Conservation (phyloP, 768 basidiomycete genomes). For the Pulveroboletus sp. region DNA sequence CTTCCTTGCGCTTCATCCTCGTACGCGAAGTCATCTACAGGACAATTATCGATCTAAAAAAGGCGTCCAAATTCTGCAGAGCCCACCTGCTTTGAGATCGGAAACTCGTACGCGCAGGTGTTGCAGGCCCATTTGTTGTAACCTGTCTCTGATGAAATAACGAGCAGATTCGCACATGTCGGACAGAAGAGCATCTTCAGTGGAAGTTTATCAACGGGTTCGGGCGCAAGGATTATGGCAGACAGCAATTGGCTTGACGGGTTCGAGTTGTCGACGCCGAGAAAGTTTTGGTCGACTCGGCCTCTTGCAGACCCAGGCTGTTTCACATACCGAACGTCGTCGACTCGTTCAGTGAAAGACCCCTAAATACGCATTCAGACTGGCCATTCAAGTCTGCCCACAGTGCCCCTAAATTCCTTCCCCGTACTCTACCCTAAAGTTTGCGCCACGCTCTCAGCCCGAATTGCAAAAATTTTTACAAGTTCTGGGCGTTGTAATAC, state of each 20-base stretch:
- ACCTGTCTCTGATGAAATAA: slow-evolving; percentile 70
- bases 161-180: slow-evolving; percentile 83
- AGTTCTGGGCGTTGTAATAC: background rate
- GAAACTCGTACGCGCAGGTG: slow-evolving; percentile 91
- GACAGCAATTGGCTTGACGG: background rate
- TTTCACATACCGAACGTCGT: background rate
- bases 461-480: background rate
- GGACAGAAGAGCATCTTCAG: slow-evolving; percentile 88
- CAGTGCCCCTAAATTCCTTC: background rate
- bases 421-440: background rate
- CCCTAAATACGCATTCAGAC: background rate
- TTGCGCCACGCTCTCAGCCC: background rate
- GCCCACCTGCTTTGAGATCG: slow-evolving; percentile 22
- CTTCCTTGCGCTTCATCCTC: slow-evolving; percentile 78
- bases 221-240: background rate
- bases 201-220: background rate
- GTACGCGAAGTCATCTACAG: slow-evolving; percentile 86
- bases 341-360: background rate
- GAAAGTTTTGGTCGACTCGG: too few species aligned
- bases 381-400: too few species aligned
- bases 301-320: too few species aligned
- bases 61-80: too few species aligned
- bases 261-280: background rate
- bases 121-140: slow-evolving; percentile 93
- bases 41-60: background rate